phyloP scores from a whole-genome alignment of 495 filamentous ascomycete species.

The Pyrenula aspistea region DNA sequence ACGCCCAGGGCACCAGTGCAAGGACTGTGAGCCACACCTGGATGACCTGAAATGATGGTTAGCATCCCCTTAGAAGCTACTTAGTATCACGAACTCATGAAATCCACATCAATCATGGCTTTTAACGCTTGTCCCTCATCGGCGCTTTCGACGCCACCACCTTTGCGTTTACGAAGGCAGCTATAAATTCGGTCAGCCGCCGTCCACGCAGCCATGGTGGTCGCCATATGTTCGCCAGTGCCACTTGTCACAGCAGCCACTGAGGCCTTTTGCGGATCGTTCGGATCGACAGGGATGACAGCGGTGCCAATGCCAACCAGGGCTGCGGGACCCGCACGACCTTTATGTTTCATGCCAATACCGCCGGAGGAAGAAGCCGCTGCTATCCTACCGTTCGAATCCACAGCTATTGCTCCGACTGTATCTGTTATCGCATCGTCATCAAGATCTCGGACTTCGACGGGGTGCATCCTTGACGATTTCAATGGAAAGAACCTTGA shows the following conservation, averaged over 20 bases:
- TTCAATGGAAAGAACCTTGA: background rate
- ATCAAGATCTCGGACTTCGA: background rate
- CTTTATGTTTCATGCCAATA: slow-evolving; percentile 94
- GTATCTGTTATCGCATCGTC: slow-evolving; percentile 70
- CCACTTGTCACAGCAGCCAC: slow-evolving; percentile 81
- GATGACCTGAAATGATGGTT: slow-evolving; percentile 39
- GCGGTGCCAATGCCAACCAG: slow-evolving; percentile 83
- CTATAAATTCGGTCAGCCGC: slow-evolving; percentile 70
- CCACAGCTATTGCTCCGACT: slow-evolving; percentile 88
- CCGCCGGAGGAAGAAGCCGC: slow-evolving; percentile 98
- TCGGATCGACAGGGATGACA: slow-evolving; percentile 58
- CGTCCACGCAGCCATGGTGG: slow-evolving; percentile 68
- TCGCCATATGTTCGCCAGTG: slow-evolving; percentile 95
- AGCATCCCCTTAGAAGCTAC: slow-evolving; percentile 4
- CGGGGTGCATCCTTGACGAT: background rate
- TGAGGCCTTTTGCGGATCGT: slow-evolving; percentile 44
- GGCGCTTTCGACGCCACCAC: slow-evolving; percentile 47
- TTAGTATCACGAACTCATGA: slow-evolving; percentile 44
- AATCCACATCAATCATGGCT: slow-evolving; percentile 63
- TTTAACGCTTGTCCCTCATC: slow-evolving; percentile 63
- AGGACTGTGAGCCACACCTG: slow-evolving; percentile 58
- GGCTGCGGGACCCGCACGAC: slow-evolving; percentile 83
- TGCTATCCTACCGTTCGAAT: slow-evolving; percentile 73
- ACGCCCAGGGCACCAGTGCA: slow-evolving; percentile 71
- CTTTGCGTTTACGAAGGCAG: slow-evolving; percentile 40